Conservation (phyloP, 169 alveolate genomes). For the Amoebophrya sp. region DNA sequence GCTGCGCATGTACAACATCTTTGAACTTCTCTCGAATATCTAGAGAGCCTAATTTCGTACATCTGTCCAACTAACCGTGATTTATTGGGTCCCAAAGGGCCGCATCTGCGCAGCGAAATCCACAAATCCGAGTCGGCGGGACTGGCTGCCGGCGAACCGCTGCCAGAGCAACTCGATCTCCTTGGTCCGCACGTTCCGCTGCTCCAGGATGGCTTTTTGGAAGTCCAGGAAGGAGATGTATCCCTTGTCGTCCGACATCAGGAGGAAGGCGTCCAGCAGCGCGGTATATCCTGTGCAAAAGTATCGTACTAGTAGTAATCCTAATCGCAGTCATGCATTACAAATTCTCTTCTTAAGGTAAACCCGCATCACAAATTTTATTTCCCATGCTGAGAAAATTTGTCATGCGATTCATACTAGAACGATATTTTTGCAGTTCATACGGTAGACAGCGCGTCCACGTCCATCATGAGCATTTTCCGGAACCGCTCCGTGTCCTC, state of each 20-base stretch:
- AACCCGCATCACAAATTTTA: no score
- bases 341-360: no score
- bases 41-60: no score
- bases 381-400: no score
- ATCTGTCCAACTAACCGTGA: no score
- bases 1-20: no score
- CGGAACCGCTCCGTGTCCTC: background rate
- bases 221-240: slow-evolving; percentile 23
- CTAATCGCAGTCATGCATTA: no score
- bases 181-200: background rate
- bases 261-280: slow-evolving; percentile 14
- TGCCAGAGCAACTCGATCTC: background rate
- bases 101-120: slow-evolving; percentile 1
- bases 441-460: background rate
- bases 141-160: background rate
- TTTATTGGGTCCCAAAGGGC: background rate
- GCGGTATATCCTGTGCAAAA: no score
- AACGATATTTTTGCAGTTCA: no score
- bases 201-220: background rate
- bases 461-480: slow-evolving; percentile 13
- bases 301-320: no score
- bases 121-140: slow-evolving; percentile 11
- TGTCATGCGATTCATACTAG: no score
- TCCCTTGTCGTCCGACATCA: background rate
- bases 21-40: no score